A percentile compares a stretch with the other conserved stretches of the same genome.
phyloP scores from a whole-genome alignment of 192 early-diverging fungal species.

The Funneliformis geosporum region DNA sequence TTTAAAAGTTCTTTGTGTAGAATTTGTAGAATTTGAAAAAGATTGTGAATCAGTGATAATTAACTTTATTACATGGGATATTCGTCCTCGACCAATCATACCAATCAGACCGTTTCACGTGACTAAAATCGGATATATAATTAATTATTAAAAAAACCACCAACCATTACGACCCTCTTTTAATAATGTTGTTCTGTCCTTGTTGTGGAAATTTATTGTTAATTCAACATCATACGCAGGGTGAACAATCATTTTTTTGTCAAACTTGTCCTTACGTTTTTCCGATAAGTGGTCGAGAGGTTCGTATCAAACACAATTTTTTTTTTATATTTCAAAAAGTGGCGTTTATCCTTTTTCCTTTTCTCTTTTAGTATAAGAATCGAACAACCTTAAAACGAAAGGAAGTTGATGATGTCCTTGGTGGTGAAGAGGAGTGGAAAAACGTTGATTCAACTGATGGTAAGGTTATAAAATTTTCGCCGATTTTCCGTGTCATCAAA shows the following conservation, averaged over 20 bases:
- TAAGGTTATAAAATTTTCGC: slow-evolving; percentile 24
- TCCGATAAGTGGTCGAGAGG: slow-evolving; percentile 60
- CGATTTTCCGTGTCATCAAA: background rate
- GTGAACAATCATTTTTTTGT: slow-evolving; percentile 71
- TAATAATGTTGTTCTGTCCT: slow-evolving; percentile 85
- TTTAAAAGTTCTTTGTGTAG: too few species aligned
- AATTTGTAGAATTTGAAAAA: too few species aligned
- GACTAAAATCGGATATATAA: too few species aligned
- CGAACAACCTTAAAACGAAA: slow-evolving; percentile 71
- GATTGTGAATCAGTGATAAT: too few species aligned
- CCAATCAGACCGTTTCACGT: too few species aligned
- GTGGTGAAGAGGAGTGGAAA: slow-evolving; percentile 86
- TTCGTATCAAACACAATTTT: background rate
- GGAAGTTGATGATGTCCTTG: slow-evolving; percentile 91
- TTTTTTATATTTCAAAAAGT: background rate
- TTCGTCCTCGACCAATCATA: too few species aligned
- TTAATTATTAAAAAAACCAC: too few species aligned
- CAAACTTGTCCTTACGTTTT: slow-evolving; percentile 89
- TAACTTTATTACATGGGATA: too few species aligned
- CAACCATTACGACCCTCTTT: too few species aligned
- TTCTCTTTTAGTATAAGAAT: slow-evolving; percentile 12
- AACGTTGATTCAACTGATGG: slow-evolving; percentile 76
- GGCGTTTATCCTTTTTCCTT: background rate
- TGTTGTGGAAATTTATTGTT: slow-evolving; percentile 84
- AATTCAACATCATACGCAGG: slow-evolving; percentile 58